phyloP scores from a whole-genome alignment of 129 eudicot genomes.

The Flaveria linearis region DNA sequence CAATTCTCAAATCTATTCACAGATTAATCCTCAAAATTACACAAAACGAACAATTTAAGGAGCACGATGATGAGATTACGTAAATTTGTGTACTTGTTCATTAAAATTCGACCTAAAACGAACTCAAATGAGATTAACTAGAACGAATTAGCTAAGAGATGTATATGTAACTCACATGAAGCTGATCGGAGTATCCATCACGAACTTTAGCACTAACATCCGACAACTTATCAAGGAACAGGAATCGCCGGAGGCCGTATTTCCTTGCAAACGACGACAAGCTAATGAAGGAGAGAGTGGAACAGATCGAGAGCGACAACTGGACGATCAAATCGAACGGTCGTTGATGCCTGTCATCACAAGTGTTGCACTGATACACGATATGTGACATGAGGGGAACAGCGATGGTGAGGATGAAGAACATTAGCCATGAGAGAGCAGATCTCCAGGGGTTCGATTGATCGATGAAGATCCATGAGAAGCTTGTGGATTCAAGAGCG shows the following conservation, averaged over 20 bases:
- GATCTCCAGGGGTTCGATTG: conserved; percentile 64
- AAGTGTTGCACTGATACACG: conserved; percentile 57
- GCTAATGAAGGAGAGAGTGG: conserved; percentile 57
- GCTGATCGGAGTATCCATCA: conserved; percentile 60
- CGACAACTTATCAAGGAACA: conserved; percentile 75
- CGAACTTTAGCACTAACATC: conserved; percentile 65
- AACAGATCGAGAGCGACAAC: conserved; percentile 57
- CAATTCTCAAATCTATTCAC: background rate
- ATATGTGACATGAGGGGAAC: conserved; percentile 71
- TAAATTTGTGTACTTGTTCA: background rate
- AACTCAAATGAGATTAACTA: background rate
- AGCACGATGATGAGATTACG: background rate
- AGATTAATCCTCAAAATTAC: background rate
- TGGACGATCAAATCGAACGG: conserved; percentile 78
- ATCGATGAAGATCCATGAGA: conserved; percentile 74
- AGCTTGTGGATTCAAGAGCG: conserved; percentile 45
- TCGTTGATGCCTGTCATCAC: conserved; percentile 58
- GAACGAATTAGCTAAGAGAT: background rate
- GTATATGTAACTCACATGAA: conserved; percentile 52
- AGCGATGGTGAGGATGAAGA: conserved; percentile 60
- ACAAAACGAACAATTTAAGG: background rate
- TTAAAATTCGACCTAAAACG: background rate
- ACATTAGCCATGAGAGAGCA: conserved; percentile 62
- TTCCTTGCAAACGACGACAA: conserved; percentile 51
- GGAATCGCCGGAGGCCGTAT: conserved; percentile 68